These are phyloP conservation scores for Chaetomium tenue DNA, from an alignment of 495 filamentous ascomycete genomes.

Conservation along the genomic window DNA sequence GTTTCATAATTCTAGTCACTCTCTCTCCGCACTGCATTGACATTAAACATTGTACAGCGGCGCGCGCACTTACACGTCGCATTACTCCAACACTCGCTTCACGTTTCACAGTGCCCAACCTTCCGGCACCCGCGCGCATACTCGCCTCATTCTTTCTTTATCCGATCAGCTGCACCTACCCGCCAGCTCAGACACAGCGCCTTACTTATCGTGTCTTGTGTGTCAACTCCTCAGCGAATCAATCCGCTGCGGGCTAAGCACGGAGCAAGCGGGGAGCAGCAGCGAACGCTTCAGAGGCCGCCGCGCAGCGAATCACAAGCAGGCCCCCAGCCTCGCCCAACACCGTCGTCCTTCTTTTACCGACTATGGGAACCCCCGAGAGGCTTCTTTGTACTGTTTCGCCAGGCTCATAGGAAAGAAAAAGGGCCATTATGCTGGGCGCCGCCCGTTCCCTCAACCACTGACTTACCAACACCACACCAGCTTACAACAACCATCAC, in stretches of 20 bases:
- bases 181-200: not conserved
- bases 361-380: constrained; percentile 26
- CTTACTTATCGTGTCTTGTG: constrained; percentile 13
- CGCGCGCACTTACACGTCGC: constrained; percentile 4
- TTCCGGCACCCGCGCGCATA: not conserved
- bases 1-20: constrained; percentile 10
- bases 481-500: constrained; percentile 8
- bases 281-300: constrained; percentile 8
- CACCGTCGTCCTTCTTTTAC: not conserved
- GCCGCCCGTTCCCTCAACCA: constrained; percentile 20
- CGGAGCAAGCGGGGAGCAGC: constrained; percentile 16
- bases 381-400: constrained; percentile 21
- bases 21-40: constrained; percentile 8
- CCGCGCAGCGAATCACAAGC: constrained; percentile 21
- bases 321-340: constrained; percentile 15
- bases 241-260: constrained; percentile 21
- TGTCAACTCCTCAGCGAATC: constrained; percentile 25
- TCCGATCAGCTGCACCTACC: constrained; percentile 17
- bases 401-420: constrained; percentile 31
- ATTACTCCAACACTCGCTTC: constrained; percentile 5
- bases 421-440: constrained; percentile 30
- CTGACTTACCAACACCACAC: constrained; percentile 10
- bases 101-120: constrained; percentile 14
- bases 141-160: constrained; percentile 1
- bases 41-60: not conserved